Evolutionary conservation across 2,329 filamentous ascomycete species (phyloP).

Genomic region (Neurospora sp.): DNA sequence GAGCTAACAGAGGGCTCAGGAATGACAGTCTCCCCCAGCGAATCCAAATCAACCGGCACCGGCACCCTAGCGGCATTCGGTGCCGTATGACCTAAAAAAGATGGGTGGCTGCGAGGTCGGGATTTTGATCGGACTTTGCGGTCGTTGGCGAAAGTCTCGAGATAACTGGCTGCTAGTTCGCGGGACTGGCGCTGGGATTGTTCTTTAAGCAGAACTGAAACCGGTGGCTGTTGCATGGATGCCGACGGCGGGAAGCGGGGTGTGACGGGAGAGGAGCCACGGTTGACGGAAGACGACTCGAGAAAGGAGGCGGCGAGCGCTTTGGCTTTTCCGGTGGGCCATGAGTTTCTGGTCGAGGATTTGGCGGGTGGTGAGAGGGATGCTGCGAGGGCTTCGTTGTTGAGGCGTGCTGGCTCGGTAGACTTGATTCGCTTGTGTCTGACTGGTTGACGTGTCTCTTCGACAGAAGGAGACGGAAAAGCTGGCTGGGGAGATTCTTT

Average conservation of each 20-base stretch:
- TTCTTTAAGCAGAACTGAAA: background rate
- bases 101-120: background rate
- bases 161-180: conserved; percentile 3
- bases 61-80: background rate
- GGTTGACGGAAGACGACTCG: background rate
- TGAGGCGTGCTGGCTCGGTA: background rate
- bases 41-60: background rate
- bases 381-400: background rate
- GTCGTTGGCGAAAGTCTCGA: background rate
- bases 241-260: background rate
- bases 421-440: background rate
- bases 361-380: background rate
- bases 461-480: background rate
- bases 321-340: background rate
- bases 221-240: background rate
- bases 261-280: background rate
- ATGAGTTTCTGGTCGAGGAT: background rate
- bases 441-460: too few relatives aligned
- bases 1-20: background rate
- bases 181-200: background rate
- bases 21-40: background rate
- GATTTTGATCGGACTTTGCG: background rate
- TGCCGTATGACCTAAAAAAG: background rate
- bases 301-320: background rate
- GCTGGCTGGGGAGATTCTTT: background rate